These are phyloP conservation scores for Backusella circina DNA, from an alignment of 192 early-diverging fungal genomes.

Conservation along the genomic window DNA sequence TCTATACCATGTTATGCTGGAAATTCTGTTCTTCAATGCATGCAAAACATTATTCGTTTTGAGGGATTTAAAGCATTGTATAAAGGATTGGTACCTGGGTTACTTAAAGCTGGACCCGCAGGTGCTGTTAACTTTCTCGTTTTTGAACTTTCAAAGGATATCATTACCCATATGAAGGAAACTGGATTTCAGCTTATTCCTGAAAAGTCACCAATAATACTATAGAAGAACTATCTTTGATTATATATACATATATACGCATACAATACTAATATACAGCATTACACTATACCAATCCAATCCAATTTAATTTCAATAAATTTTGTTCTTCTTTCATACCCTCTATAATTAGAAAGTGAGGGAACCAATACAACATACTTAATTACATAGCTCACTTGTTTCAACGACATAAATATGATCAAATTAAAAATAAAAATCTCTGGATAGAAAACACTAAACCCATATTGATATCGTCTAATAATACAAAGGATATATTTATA, in stretches of 20 bases:
- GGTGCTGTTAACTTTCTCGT: conserved; percentile 88
- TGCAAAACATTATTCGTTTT: conserved; percentile 58
- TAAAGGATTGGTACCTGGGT: conserved; percentile 78
- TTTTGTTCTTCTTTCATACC: no score
- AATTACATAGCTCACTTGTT: no score
- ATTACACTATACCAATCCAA: neutral
- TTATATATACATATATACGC: neutral
- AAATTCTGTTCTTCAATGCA: conserved; percentile 53
- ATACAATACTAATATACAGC: neutral
- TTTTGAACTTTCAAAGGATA: conserved; percentile 56
- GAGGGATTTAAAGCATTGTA: conserved; percentile 87
- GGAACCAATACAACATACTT: no score
- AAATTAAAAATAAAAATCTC: no score
- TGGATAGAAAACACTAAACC: no score
- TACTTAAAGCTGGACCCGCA: conserved; percentile 84
- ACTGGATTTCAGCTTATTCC: neutral
- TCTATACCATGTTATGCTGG: conserved; percentile 23
- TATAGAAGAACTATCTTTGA: neutral
- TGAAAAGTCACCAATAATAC: neutral
- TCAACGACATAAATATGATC: no score
- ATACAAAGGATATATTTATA: neutral
- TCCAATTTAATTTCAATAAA: neutral
- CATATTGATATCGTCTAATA: no score
- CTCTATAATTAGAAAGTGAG: no score
- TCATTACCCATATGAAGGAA: conserved; percentile 29